A percentile compares a stretch with the other conserved stretches of the same genome.
phyloP scores from a whole-genome alignment of 805 yeast species.

The Candida railenensis region DNA sequence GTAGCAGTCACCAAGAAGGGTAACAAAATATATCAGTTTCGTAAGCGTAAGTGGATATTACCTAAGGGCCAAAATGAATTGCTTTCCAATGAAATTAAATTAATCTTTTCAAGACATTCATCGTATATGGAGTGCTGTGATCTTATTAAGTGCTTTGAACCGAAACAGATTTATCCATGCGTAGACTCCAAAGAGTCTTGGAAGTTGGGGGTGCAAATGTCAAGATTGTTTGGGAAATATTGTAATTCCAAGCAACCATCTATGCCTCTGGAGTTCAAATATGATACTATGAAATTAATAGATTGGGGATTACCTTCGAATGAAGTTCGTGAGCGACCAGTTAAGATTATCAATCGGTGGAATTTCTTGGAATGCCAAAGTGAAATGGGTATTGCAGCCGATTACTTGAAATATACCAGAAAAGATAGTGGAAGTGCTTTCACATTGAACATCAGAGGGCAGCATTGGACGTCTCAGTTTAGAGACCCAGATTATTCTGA shows the following conservation, averaged over 20 bases:
- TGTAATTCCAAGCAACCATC: slow-evolving; percentile 16
- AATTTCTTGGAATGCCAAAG: slow-evolving; percentile 24
- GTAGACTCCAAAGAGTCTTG: slow-evolving; percentile 31
- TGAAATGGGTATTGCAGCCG: slow-evolving; percentile 18
- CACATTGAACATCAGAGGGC: slow-evolving; percentile 8
- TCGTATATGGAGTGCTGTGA: slow-evolving; percentile 40
- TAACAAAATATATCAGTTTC: slow-evolving; percentile 19
- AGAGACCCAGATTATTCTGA: slow-evolving; percentile 1
- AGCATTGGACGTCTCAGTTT: slow-evolving; percentile 9
- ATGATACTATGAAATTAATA: slow-evolving; percentile 13
- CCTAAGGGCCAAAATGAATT: slow-evolving; percentile 24
- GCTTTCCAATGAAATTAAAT: slow-evolving; percentile 34
- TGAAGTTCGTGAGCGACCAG: slow-evolving; percentile 16
- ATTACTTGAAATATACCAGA: slow-evolving; percentile 2
- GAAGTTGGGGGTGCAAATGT: slow-evolving; percentile 38
- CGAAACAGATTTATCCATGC: slow-evolving; percentile 45
- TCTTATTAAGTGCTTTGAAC: slow-evolving; percentile 34
- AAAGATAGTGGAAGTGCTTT: not conserved
- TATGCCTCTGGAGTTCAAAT: slow-evolving; percentile 7
- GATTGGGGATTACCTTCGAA: slow-evolving; percentile 17
- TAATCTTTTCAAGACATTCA: slow-evolving; percentile 48
- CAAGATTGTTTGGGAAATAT: slow-evolving; percentile 38
- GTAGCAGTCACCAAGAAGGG: slow-evolving; percentile 19
- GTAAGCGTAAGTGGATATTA: slow-evolving; percentile 27
- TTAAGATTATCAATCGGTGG: slow-evolving; percentile 33